phyloP scores from a whole-genome alignment of 2,329 filamentous ascomycete genomes.

The Leptographium lundbergii region DNA sequence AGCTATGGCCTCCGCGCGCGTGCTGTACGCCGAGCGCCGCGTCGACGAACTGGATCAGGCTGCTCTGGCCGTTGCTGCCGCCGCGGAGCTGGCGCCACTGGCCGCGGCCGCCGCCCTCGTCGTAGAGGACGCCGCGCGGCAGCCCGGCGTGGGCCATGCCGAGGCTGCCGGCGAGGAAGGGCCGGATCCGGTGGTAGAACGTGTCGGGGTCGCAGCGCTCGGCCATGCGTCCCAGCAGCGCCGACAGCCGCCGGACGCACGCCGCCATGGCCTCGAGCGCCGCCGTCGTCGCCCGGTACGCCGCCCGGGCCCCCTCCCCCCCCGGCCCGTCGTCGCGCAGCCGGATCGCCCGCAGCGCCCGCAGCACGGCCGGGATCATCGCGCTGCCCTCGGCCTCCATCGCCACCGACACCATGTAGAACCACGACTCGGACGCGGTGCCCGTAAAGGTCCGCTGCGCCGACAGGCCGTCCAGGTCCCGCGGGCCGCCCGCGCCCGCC shows the following conservation, averaged over 20 bases:
- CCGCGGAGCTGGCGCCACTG: constrained; percentile 71
- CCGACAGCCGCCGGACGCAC: constrained; percentile 54
- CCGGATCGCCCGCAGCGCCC: constrained; percentile 59
- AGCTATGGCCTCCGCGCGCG: constrained; percentile 24
- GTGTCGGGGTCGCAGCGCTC: constrained; percentile 76
- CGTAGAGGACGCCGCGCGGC: constrained; percentile 73
- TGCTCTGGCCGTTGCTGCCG: constrained; percentile 87
- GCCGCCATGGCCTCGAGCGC: constrained; percentile 53
- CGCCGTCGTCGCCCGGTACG: constrained; percentile 18
- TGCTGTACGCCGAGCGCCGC: constrained; percentile 77
- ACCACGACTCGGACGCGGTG: constrained; percentile 86
- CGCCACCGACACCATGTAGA: constrained; percentile 76
- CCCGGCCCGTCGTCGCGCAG: constrained; percentile 42
- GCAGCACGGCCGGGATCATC: constrained; percentile 65
- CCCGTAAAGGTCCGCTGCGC: constrained; percentile 78
- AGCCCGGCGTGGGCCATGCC: constrained; percentile 82
- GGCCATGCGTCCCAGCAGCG: constrained; percentile 69
- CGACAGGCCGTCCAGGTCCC: constrained; percentile 48
- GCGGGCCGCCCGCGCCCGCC: too few relatives aligned
- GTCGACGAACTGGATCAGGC: constrained; percentile 87
- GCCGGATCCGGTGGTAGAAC: constrained; percentile 82
- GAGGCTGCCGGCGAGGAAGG: constrained; percentile 80
- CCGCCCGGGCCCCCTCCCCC: constrained; percentile 21
- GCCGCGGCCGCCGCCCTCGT: constrained; percentile 53
- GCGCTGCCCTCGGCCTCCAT: constrained; percentile 73